Conservation (phyloP, 139 green algal species). For the Coccomyxa sp. region DNA sequence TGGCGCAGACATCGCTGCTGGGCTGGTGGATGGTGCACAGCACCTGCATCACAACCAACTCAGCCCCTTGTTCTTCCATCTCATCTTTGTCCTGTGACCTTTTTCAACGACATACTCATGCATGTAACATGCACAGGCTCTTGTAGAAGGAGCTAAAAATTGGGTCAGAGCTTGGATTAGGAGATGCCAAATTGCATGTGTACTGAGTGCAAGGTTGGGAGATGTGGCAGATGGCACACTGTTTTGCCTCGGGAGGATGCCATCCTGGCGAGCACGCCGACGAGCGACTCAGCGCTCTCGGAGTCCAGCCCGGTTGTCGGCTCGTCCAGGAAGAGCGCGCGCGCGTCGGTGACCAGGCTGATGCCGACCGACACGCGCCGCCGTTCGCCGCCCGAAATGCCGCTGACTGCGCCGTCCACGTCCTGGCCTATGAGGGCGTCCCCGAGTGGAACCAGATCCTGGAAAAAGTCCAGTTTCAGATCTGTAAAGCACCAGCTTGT, state of each 20-base stretch:
- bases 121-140: not conserved
- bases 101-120: not conserved
- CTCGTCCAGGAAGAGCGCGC: slow-evolving; percentile 70
- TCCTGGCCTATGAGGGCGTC: slow-evolving; percentile 68
- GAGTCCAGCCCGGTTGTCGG: slow-evolving; percentile 67
- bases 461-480: slow-evolving; percentile 35
- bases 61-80: not conserved
- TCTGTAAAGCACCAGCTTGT: no score
- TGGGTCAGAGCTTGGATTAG: not conserved
- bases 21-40: slow-evolving; percentile 72
- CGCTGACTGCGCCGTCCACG: slow-evolving; percentile 49
- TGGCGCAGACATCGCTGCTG: slow-evolving; percentile 57
- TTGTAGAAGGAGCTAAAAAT: not conserved
- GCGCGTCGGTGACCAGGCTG: slow-evolving; percentile 65
- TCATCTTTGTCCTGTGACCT: not conserved
- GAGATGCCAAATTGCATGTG: not conserved
- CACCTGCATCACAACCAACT: slow-evolving; percentile 16
- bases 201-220: not conserved
- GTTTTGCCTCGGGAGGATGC: slow-evolving; percentile 41
- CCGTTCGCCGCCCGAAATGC: slow-evolving; percentile 68
- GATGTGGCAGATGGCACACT: not conserved
- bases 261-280: slow-evolving; percentile 42
- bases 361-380: slow-evolving; percentile 60
- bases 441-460: slow-evolving; percentile 6
- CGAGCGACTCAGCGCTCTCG: slow-evolving; percentile 62